Conservation (phyloP, 495 filamentous ascomycete genomes). For the Podospora pseudopauciseta region DNA sequence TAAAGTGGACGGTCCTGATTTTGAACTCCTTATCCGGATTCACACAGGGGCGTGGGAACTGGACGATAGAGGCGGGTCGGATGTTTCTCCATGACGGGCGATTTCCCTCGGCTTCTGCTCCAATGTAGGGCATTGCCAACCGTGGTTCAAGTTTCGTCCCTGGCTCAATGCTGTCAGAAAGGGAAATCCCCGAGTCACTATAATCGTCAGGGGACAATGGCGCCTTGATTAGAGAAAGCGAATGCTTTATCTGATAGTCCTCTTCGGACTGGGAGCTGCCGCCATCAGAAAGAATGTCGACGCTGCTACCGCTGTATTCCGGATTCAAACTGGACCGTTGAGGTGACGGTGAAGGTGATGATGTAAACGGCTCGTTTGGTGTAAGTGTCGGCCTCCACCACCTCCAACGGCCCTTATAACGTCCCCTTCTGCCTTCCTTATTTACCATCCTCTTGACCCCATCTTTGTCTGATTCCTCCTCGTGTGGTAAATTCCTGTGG, state of each 20-base stretch:
- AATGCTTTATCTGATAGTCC: not conserved
- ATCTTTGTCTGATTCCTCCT: not conserved
- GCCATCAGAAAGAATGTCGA: not conserved
- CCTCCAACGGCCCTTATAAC: not conserved
- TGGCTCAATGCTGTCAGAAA: not conserved
- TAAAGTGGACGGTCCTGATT: constrained; percentile 10
- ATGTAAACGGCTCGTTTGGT: not conserved
- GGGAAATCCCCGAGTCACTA: not conserved
- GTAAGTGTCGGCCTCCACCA: not conserved
- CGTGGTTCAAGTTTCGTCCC: not conserved
- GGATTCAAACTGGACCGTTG: not conserved
- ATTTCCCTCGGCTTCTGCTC: not conserved
- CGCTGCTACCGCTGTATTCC: not conserved
- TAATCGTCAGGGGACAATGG: not conserved
- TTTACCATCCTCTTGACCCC: not conserved
- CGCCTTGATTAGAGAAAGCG: not conserved
- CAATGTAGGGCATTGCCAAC: not conserved
- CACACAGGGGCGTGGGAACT: not conserved
- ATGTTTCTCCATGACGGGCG: not conserved
- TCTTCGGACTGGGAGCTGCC: not conserved
- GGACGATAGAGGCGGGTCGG: not conserved
- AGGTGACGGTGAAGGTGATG: not conserved
- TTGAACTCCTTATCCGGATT: not conserved
- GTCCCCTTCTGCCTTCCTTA: not conserved
- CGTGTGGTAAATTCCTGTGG: not conserved